Evolutionary conservation across 805 yeast species (phyloP), one percentile per base, ranked within the genome.

Genomic region (Metschnikowia baotianmanensis): DNA sequence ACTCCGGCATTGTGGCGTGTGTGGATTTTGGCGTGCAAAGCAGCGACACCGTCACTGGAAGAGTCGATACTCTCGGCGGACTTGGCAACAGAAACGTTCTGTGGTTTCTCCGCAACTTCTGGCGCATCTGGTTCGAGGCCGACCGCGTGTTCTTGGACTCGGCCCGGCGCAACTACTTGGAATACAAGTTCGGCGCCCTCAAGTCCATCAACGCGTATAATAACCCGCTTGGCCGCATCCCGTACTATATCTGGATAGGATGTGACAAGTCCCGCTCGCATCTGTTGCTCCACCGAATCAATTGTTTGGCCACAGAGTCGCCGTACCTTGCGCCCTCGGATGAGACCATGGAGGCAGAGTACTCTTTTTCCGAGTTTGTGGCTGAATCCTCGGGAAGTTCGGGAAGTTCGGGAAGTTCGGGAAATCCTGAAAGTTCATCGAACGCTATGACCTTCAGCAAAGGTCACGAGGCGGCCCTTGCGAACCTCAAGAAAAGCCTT

Each of bases 101-200:
- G 20, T 86, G 95, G 95, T 46, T 83, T 42, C 71, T 76, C 36
- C 72, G 95, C 58, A 83, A 86, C 22, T 86, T 86, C 58, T 86
- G 95, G 95, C 75, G 89, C 56, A 67, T 82, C 31, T 86, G 95
- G 95, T 86, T 86, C 61, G 95, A 86, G 62, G 82, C 83, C 38
- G 95, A 86, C 61, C 75, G 82, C 42, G 95, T 86, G 3, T 82
- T 78, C 53, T 72, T 86, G 50, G 95, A 86, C 57, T 80, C 89
- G 23, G 76, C 88, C 6, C 78, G 95, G 66, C 78, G 95, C 65
- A 88, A 83, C 55, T 86, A 85, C 63, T 72, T 86, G 53, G 95
- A 86, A 61, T 84, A 86, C 63, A 76, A 77, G 54, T 86, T 86
- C 55, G 95, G 95, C 23, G 86, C 95, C 16, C 64, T 86, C 56